Evolutionary conservation across 2,329 filamentous ascomycete genomes (phyloP), one percentile per base, ranked within the genome.

Genomic region (Ascochyta fabae): DNA sequence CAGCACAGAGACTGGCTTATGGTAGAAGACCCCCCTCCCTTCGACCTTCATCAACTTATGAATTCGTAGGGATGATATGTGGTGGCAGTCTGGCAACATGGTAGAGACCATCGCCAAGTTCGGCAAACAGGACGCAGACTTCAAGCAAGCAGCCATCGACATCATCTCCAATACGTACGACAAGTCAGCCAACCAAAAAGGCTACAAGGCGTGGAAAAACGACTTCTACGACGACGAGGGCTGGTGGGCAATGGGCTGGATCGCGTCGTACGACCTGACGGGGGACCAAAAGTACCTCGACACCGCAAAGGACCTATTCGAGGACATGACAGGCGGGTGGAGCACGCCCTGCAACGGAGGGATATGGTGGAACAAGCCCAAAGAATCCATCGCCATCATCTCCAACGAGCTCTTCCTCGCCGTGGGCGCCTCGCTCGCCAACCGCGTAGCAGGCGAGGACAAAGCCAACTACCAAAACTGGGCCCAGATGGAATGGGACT

Each of bases 231-330:
- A 88, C 59, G 85, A 87, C 63, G 82, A 84, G 66, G 80, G 83
- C n/a, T 87, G 85, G 85, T 88, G 85, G 85, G 84, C 81, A 9
- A 77, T 87, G 54, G 85, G 78, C 16, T 81, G 84, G 78, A 82
- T 87, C 48, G 79, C 81, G 23, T 76, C 82, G 4, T 85, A 79
- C 64, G 85, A 88, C 64, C 73, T 84, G 15, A 84, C 84, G 0
- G 72, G 76, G 3, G 75, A 86, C 40, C 33, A 60, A 2, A 76
- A 78, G n/a, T 88, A 85, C 60, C 80, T 88, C 35, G 67, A 83
- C 42, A 77, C 79, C 6, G 83, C 84, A 8, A 77, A 79, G 50
- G 69, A 77, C 31, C 80, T 87, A 52, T 86, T 86, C 61, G 77
- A 82, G 26, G 84, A 87, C 65, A 83, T 86, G 75, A 78, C 81